phyloP scores from a whole-genome alignment of 2,329 filamentous ascomycete genomes.

The Trichoderma sp. region DNA sequence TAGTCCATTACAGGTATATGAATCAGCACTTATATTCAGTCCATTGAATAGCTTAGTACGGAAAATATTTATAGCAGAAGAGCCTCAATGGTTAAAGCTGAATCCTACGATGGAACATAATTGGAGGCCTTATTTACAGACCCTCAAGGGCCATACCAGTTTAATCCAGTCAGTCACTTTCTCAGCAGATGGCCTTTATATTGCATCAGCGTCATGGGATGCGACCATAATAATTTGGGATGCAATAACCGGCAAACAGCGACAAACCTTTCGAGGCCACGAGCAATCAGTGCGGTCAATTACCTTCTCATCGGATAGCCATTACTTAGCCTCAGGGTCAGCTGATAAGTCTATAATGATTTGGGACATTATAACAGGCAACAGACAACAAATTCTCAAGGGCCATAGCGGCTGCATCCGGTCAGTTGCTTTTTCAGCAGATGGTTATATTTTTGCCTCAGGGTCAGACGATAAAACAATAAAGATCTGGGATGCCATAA shows the following conservation, averaged over 20 bases:
- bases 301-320: neutral
- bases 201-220: fast-evolving
- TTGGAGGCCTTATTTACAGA: neutral
- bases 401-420: fast-evolving
- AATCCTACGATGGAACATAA: too few relatives aligned
- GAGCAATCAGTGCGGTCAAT: too few relatives aligned
- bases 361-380: neutral
- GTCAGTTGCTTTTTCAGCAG: too few relatives aligned
- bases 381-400: neutral
- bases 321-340: neutral
- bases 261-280: too few relatives aligned
- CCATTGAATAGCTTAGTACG: too few relatives aligned
- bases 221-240: neutral
- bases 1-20: too few relatives aligned
- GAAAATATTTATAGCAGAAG: too few relatives aligned
- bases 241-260: neutral
- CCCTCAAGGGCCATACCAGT: fast-evolving
- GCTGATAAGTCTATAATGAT: neutral
- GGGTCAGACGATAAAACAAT: fast-evolving
- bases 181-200: neutral
- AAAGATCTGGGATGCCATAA: too few relatives aligned
- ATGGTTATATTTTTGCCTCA: too few relatives aligned
- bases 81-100: too few relatives aligned
- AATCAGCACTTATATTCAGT: too few relatives aligned
- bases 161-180: neutral